Percentiles rank a stretch among this genome's conserved stretches.
phyloP scores from a whole-genome alignment of 2,329 filamentous ascomycete genomes.

The Fusarium sp. region DNA sequence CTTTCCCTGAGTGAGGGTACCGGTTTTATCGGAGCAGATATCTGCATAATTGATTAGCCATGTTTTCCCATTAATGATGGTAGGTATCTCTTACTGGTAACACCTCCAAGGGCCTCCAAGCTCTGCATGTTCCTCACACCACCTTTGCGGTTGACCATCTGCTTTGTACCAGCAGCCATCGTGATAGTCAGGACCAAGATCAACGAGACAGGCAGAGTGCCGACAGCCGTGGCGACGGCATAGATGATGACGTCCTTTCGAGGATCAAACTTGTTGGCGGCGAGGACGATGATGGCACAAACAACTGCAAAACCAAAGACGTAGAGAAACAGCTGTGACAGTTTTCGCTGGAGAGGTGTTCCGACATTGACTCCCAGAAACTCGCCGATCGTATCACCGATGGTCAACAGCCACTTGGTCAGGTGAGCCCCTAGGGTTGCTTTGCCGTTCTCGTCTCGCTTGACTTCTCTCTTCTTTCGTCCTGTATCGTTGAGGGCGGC shows the following conservation, averaged over 20 bases:
- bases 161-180: slow-evolving; percentile 63
- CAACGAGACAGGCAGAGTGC: slow-evolving; percentile 61
- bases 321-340: slow-evolving; percentile 74
- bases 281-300: slow-evolving; percentile 37
- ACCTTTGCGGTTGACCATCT: slow-evolving; percentile 63
- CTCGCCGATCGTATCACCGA: slow-evolving; percentile 41
- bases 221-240: slow-evolving; percentile 56
- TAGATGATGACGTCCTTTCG: slow-evolving; percentile 54
- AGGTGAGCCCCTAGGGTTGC: slow-evolving; percentile 46
- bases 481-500: slow-evolving; percentile 55
- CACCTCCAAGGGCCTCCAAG: slow-evolving; percentile 60
- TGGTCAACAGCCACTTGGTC: slow-evolving; percentile 51
- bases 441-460: slow-evolving; percentile 59
- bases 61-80: fast-evolving
- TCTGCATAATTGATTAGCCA: slow-evolving; percentile 27
- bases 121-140: slow-evolving; percentile 58
- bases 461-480: slow-evolving; percentile 48
- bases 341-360: slow-evolving; percentile 75
- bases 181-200: slow-evolving; percentile 69
- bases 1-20: slow-evolving; percentile 51
- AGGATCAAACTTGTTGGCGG: slow-evolving; percentile 44
- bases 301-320: slow-evolving; percentile 52
- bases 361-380: slow-evolving; percentile 66
- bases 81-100: slow-evolving; percentile 52
- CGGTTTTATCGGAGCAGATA: slow-evolving; percentile 51